Percentiles rank a stretch among this genome's conserved stretches.
Evolutionary conservation across 2,329 filamentous ascomycete genomes (phyloP).

Genomic region (Neonectria hederae): DNA sequence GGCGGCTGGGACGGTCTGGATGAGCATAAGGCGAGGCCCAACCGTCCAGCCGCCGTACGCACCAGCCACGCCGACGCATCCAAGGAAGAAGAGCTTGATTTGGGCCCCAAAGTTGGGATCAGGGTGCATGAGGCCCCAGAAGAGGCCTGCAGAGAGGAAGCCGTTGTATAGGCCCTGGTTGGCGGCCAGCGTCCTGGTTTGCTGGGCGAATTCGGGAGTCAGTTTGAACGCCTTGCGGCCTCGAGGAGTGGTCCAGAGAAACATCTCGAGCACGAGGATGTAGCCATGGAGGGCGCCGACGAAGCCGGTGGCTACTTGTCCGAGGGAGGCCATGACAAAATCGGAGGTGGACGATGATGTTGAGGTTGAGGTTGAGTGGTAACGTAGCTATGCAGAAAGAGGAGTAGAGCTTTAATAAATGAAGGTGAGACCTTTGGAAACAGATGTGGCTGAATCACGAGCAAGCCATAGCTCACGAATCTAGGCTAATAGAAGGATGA

Average conservation of each 20-base stretch:
- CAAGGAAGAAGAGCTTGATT: constrained; percentile 59
- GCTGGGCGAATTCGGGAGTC: constrained; percentile 55
- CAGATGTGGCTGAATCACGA: neutral
- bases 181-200: constrained; percentile 56
- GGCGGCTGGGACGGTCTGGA: constrained; percentile 51
- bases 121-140: constrained; percentile 59
- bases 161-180: constrained; percentile 65
- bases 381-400: neutral
- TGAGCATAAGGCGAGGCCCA: constrained; percentile 52
- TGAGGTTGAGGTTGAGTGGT: neutral
- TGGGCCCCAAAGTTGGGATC: constrained; percentile 52
- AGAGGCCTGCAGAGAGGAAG: constrained; percentile 59
- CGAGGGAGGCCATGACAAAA: constrained; percentile 48
- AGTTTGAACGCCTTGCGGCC: constrained; percentile 57
- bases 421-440: neutral
- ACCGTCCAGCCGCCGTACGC: constrained; percentile 56
- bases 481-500: neutral
- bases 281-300: constrained; percentile 57
- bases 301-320: constrained; percentile 48
- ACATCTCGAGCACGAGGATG: constrained; percentile 60
- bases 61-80: constrained; percentile 56
- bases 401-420: neutral
- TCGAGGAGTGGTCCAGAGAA: constrained; percentile 58
- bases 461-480: neutral
- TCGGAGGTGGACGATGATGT: neutral